Conservation (phyloP, 2,329 filamentous ascomycete species). For the Dothideomycetidae sp. region DNA sequence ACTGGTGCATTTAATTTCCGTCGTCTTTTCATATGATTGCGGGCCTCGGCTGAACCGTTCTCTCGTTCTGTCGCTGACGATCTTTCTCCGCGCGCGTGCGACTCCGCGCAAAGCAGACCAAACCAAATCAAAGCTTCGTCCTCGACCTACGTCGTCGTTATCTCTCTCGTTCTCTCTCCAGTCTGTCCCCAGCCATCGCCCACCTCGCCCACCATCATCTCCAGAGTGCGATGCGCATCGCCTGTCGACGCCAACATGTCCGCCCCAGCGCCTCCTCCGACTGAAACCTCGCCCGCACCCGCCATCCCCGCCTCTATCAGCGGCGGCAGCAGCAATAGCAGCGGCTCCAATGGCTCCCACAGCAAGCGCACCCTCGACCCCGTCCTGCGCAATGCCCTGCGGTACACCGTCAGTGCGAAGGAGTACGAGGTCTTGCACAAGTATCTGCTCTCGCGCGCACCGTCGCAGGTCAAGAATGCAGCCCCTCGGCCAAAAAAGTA, state of each 20-base stretch:
- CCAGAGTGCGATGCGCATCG: slow-evolving; percentile 2
- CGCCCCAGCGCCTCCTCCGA: slow-evolving; percentile 1
- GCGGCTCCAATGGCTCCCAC: slow-evolving; percentile 5
- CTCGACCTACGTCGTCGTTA: no score
- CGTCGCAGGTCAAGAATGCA: slow-evolving; percentile 39
- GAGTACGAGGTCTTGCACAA: slow-evolving; percentile 79
- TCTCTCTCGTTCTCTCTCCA: no score
- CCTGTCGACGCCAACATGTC: slow-evolving; percentile 5
- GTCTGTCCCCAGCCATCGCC: no score
- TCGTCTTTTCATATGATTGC: no score
- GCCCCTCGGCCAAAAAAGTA: slow-evolving; percentile 37
- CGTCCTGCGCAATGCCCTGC: slow-evolving; percentile 68
- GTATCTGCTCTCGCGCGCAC: slow-evolving; percentile 62
- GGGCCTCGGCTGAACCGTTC: no score
- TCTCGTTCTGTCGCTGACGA: no score
- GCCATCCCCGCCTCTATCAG: slow-evolving; percentile 1
- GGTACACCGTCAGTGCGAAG: slow-evolving; percentile 68
- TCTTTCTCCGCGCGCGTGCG: no score
- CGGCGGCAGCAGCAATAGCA: not conserved
- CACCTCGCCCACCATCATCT: no score
- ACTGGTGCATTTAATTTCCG: no score
- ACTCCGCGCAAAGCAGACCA: no score
- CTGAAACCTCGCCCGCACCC: no score
- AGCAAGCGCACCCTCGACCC: slow-evolving; percentile 39
- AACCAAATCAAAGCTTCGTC: no score